phyloP scores from a whole-genome alignment of 306 rosid species.

The Carpinus viminea region DNA sequence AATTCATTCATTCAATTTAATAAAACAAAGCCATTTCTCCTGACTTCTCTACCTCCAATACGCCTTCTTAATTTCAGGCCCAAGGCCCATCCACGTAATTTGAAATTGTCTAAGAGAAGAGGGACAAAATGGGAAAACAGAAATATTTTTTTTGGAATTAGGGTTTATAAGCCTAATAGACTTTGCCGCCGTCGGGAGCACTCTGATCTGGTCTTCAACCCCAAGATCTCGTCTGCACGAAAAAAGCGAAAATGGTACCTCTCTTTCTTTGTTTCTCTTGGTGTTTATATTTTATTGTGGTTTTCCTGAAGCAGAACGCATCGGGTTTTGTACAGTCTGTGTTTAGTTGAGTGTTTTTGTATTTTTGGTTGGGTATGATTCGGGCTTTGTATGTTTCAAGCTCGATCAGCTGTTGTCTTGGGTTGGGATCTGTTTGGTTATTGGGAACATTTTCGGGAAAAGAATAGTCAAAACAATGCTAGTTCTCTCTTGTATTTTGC shows the following conservation, averaged over 20 bases:
- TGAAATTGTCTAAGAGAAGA: too few relatives aligned
- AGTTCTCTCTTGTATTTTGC: too few relatives aligned
- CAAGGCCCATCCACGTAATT: too few relatives aligned
- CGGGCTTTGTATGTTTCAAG: background rate
- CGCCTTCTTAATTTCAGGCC: slow-evolving; percentile 32
- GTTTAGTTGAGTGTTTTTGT: background rate
- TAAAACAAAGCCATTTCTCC: background rate
- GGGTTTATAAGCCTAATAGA: too few relatives aligned
- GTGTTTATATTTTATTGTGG: background rate
- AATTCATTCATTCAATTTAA: background rate
- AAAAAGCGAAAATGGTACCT: background rate
- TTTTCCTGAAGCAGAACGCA: background rate
- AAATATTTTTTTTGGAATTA: too few relatives aligned
- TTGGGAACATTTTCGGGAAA: background rate
- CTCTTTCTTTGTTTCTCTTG: background rate
- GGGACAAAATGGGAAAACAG: too few relatives aligned
- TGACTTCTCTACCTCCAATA: slow-evolving; percentile 47
- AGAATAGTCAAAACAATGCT: background rate
- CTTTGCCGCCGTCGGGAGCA: too few relatives aligned
- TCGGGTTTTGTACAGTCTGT: background rate
- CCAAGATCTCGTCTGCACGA: background rate
- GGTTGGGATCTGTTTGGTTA: background rate
- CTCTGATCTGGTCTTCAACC: background rate
- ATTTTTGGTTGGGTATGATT: background rate
- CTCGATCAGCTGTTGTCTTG: background rate